Percentiles rank a stretch among this genome's conserved stretches.
Evolutionary conservation across 306 rosid species (phyloP).

Genomic region (Prosopis cineraria): DNA sequence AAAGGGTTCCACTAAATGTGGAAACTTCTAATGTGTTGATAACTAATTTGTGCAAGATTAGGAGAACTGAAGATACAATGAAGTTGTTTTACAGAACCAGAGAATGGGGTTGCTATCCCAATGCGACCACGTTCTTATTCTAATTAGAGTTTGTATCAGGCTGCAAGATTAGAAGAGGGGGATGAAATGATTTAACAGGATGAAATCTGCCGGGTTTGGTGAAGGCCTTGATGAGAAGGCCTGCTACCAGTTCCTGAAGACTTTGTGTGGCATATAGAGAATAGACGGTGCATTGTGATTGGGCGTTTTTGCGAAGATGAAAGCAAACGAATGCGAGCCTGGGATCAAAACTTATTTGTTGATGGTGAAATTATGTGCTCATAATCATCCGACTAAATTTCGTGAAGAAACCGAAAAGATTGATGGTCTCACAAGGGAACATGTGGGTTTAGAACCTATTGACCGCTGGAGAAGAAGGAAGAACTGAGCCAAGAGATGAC

Average conservation of each 20-base stretch:
- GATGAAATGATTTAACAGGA: slow-evolving; percentile 88
- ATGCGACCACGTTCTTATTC: slow-evolving; percentile 55
- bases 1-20: slow-evolving; percentile 76
- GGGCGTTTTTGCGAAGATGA: slow-evolving; percentile 72
- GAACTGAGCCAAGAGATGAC: neutral
- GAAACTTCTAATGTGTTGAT: slow-evolving; percentile 83
- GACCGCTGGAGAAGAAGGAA: neutral
- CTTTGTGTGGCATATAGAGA: slow-evolving; percentile 84
- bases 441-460: neutral
- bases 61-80: slow-evolving; percentile 69
- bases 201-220: slow-evolving; percentile 65
- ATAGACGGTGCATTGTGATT: slow-evolving; percentile 70
- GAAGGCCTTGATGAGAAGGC: slow-evolving; percentile 61
- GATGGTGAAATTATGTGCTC: slow-evolving; percentile 67
- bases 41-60: slow-evolving; percentile 71
- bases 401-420: slow-evolving; percentile 66
- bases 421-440: neutral
- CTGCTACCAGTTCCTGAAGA: slow-evolving; percentile 62
- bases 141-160: slow-evolving; percentile 79
- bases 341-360: slow-evolving; percentile 69
- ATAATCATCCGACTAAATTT: slow-evolving; percentile 73
- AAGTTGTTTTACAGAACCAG: slow-evolving; percentile 59
- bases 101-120: slow-evolving; percentile 63
- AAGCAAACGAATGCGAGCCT: slow-evolving; percentile 68
- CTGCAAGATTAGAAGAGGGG: slow-evolving; percentile 78